Evolutionary conservation across 108 stramenopile species (phyloP), one percentile per base, ranked within the genome.

Genomic region (Cyclotella distinguenda): DNA sequence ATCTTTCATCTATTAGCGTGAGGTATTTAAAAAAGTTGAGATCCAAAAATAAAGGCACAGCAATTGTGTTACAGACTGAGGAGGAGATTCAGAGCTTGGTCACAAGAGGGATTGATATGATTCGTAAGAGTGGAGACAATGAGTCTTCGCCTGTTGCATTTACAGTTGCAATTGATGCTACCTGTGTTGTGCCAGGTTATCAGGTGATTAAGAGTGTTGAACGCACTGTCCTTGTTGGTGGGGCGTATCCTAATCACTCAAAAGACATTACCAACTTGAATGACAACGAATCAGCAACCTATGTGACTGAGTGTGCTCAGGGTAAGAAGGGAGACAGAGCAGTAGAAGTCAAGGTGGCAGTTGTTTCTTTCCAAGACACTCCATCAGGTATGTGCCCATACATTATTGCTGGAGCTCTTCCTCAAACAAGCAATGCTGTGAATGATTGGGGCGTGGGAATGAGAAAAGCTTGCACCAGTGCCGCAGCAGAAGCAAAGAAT

Each of bases 181-280:
- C 63, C 11, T 27, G 36, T 6, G 5, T 50, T 6, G 48, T 28
- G 2, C 28, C 26, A 25, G 46, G 21, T 18, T 64, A 4, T 8
- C 63, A 64, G 26, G 6, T 30, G 2, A 7, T 18, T 7, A 7
- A 30, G 9, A 12, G 6, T 40, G 8, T 16, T 16, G 21, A 19
- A 3, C 13, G 36, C 36, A 55, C 39, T 54, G 56, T 27, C 2
- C 23, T 66, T 13, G 54, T 66, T 25, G 66, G 66, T 19, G 66
- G 66, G 54, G 66, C 36, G 1, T 56, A 40, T 40, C 66, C 66
- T 21, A 58, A 66, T 15, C 53, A 66, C 34, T 55, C 6, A 6
- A 13, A 56, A 21, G n/a, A 16, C n/a, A 25, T 66, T 39, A 16
- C 49, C 7, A 3, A 42, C 6, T 4, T 25, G 18, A 26, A 27